A percentile compares a stretch with the other conserved stretches of the same genome.
These are phyloP conservation scores for Acanthamoeba triangularis DNA, from an alignment of 208 protist genomes.

Conservation along the genomic window DNA sequence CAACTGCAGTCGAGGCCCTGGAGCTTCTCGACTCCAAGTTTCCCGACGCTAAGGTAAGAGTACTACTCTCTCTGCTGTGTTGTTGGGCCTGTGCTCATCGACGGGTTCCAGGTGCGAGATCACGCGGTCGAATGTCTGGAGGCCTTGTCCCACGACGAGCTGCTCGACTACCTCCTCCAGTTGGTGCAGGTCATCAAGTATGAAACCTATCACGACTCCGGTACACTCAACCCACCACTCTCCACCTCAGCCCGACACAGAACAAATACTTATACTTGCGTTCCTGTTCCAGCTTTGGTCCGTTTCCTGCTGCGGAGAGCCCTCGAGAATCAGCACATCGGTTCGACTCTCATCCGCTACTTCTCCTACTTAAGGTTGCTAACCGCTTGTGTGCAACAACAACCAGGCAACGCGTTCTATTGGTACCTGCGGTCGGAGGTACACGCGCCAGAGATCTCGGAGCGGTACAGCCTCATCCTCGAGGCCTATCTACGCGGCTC, in stretches of 20 bases:
- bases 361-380: not conserved
- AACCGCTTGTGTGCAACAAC: conserved; percentile 82
- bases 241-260: no score
- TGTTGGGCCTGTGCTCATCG: no score
- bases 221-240: no score
- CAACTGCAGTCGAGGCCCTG: conserved; percentile 84
- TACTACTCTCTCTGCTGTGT: not conserved
- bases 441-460: conserved; percentile 82
- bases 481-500: conserved; percentile 88
- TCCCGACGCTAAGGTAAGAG: conserved; percentile 82
- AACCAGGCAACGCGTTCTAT: conserved; percentile 43
- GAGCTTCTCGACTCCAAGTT: conserved; percentile 92
- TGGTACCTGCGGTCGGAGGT: conserved; percentile 79
- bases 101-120: conserved; percentile 65
- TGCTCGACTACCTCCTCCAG: conserved; percentile 89
- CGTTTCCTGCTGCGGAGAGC: conserved; percentile 92
- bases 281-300: conserved; percentile 60
- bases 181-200: conserved; percentile 93
- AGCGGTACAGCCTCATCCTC: conserved; percentile 89
- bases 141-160: conserved; percentile 83
- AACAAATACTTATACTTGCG: not conserved
- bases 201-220: conserved; percentile 91
- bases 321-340: conserved; percentile 81
- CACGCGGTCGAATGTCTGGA: conserved; percentile 87
- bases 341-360: not conserved